Conservation (phyloP, 257 asterid genomes). For the Forsythia viridissima region DNA sequence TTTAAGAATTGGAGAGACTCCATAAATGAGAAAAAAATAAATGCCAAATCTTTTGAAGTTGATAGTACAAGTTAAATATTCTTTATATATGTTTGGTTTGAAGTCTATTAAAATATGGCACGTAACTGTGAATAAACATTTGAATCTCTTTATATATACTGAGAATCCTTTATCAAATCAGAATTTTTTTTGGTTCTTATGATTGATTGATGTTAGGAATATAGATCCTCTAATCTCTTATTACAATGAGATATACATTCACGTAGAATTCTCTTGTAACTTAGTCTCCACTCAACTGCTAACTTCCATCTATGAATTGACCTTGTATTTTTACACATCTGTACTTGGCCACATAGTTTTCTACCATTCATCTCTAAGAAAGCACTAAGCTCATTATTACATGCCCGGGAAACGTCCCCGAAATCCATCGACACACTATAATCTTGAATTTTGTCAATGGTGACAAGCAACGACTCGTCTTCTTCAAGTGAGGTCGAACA, state of each 20-base stretch:
- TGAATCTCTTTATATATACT: no score
- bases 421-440: neutral
- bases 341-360: neutral
- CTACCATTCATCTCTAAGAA: conserved; percentile 32
- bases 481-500: conserved; percentile 55
- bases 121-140: no score
- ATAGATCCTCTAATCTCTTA: conserved; percentile 23
- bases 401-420: conserved; percentile 14
- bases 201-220: no score
- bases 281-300: conserved; percentile 64
- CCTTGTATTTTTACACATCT: conserved; percentile 6
- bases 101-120: no score
- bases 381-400: conserved; percentile 41
- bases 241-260: conserved; percentile 53
- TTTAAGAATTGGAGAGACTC: no score
- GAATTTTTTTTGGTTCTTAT: neutral
- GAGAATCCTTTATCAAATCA: no score
- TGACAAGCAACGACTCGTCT: conserved; percentile 46
- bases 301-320: conserved; percentile 55
- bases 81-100: no score
- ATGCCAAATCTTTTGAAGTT: no score
- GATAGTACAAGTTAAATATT: no score
- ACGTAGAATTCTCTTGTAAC: conserved; percentile 53
- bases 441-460: conserved; percentile 41
- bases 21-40: no score